Evolutionary conservation across 1,284 basidiomycete genomes (phyloP).

Genomic region (Coniferiporia weirii): DNA sequence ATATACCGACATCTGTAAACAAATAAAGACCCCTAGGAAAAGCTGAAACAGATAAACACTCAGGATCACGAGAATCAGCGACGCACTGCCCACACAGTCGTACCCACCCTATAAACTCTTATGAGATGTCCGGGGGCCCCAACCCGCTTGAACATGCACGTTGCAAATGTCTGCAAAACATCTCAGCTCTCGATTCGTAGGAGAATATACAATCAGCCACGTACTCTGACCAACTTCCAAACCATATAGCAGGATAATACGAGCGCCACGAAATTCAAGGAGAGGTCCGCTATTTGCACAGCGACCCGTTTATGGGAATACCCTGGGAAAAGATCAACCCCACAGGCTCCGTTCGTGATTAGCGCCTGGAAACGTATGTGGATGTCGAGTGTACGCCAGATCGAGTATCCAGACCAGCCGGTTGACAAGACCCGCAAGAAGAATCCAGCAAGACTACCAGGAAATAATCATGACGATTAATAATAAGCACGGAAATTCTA

Average conservation of each 20-base stretch:
- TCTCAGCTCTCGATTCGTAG: neutral
- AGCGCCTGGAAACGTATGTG: slow-evolving; percentile 33
- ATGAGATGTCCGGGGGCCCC: slow-evolving; percentile 47
- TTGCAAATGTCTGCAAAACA: slow-evolving; percentile 30
- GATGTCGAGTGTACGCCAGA: slow-evolving; percentile 40
- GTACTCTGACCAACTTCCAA: slow-evolving; percentile 41
- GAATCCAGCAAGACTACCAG: slow-evolving; percentile 37
- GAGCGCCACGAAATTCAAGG: slow-evolving; percentile 41
- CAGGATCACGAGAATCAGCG: neutral
- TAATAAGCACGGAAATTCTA: neutral
- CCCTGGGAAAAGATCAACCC: slow-evolving; percentile 37
- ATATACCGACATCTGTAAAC: slow-evolving; percentile 52
- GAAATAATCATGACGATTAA: neutral
- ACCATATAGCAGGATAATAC: slow-evolving; percentile 40
- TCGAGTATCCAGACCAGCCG: slow-evolving; percentile 46
- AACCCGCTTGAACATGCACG: slow-evolving; percentile 46
- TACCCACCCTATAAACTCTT: slow-evolving; percentile 34
- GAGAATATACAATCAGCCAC: neutral
- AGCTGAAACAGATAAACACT: slow-evolving; percentile 30
- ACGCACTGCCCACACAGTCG: neutral
- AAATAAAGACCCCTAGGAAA: slow-evolving; percentile 51
- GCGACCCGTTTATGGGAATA: slow-evolving; percentile 37
- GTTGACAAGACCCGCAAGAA: slow-evolving; percentile 42
- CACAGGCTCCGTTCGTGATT: slow-evolving; percentile 40
- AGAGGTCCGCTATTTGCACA: slow-evolving; percentile 42